Evolutionary conservation across 2,329 filamentous ascomycete species (phyloP).

Genomic region (Hypomyces perniciosus): DNA sequence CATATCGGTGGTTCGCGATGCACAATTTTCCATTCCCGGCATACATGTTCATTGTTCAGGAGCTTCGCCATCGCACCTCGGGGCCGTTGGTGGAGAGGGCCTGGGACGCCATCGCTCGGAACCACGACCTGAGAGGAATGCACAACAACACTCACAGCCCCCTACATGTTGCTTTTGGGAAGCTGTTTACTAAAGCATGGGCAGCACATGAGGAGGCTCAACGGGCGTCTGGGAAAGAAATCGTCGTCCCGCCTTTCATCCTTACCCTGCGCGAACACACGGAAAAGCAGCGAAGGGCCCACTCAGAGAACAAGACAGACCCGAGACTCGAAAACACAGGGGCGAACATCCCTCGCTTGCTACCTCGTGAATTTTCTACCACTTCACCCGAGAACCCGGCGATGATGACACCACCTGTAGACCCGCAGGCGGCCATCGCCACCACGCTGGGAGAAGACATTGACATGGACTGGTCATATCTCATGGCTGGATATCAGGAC

Average conservation of each 20-base stretch:
- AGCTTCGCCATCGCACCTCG: slow-evolving; percentile 45
- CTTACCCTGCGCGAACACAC: slow-evolving; percentile 40
- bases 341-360: slow-evolving; percentile 20
- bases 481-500: slow-evolving; percentile 39
- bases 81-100: slow-evolving; percentile 54
- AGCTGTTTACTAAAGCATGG: slow-evolving; percentile 58
- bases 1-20: slow-evolving; percentile 54
- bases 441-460: slow-evolving; percentile 22
- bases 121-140: slow-evolving; percentile 47
- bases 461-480: slow-evolving; percentile 45
- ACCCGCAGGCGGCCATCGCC: slow-evolving; percentile 15
- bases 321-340: slow-evolving; percentile 19
- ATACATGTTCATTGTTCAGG: slow-evolving; percentile 54
- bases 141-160: slow-evolving; percentile 46
- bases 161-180: slow-evolving; percentile 52
- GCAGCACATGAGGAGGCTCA: slow-evolving; percentile 47
- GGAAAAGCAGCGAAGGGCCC: slow-evolving; percentile 28
- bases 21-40: slow-evolving; percentile 56
- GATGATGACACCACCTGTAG: slow-evolving; percentile 28
- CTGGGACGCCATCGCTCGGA: slow-evolving; percentile 51
- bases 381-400: slow-evolving; percentile 21
- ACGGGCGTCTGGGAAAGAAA: slow-evolving; percentile 35
- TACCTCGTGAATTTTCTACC: slow-evolving; percentile 4
- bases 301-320: slow-evolving; percentile 23
- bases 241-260: slow-evolving; percentile 43